phyloP scores from a whole-genome alignment of 306 rosid species.

The Fragaria ananassa region DNA sequence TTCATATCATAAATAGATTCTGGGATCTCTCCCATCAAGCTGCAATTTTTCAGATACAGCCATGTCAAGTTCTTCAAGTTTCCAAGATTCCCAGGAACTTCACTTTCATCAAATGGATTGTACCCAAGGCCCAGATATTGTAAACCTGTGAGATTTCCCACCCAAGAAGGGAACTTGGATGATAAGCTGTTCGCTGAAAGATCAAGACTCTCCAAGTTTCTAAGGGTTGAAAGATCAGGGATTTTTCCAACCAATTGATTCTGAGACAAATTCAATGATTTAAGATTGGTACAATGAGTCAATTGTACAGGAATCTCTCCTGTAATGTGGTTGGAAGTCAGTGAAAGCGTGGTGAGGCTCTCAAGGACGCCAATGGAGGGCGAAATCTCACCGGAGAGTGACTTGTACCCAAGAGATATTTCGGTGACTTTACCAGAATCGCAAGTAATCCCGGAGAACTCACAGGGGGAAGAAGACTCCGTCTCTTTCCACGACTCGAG shows the following conservation, averaged over 20 bases:
- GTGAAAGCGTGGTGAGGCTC: conserved; percentile 48
- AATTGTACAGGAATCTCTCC: conserved; percentile 62
- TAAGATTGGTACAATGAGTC: conserved; percentile 45
- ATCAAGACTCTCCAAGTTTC: conserved; percentile 61
- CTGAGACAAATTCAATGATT: conserved; percentile 57
- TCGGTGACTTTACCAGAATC: conserved; percentile 49
- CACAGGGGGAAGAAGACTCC: conserved; percentile 45
- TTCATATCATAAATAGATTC: conserved; percentile 60
- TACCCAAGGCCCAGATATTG: conserved; percentile 56
- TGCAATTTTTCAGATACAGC: conserved; percentile 61
- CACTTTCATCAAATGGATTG: conserved; percentile 46
- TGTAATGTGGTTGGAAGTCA: conserved; percentile 57
- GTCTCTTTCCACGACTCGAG: conserved; percentile 64
- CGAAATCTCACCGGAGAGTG: conserved; percentile 66
- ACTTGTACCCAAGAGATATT: conserved; percentile 55
- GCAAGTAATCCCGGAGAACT: conserved; percentile 62
- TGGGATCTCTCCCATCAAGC: conserved; percentile 76
- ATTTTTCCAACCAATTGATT: conserved; percentile 54
- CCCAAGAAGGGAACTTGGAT: conserved; percentile 65
- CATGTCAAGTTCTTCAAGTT: conserved; percentile 69
- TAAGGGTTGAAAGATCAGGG: conserved; percentile 69
- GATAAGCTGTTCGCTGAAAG: conserved; percentile 59
- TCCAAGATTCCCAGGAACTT: conserved; percentile 60
- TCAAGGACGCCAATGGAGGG: conserved; percentile 51
- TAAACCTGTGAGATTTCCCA: conserved; percentile 58